Evolutionary conservation across 2,329 filamentous ascomycete species (phyloP), one percentile per base, ranked within the genome.

Genomic region (Akanthomyces dipterigenus): DNA sequence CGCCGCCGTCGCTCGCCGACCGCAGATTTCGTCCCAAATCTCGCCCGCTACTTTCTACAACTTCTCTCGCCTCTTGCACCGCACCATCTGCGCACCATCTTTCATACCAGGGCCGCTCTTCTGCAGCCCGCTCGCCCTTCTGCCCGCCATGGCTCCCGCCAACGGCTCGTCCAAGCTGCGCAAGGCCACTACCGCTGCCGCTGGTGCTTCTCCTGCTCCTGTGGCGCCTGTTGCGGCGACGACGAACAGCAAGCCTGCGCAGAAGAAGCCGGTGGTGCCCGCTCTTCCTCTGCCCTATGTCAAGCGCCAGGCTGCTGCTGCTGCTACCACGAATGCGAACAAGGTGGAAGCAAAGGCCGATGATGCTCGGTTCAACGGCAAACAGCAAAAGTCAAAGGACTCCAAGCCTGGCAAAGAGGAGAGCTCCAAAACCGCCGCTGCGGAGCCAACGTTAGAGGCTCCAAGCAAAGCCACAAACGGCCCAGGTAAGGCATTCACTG

Each of bases 211-310:
- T 38, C 34, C 61, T 45, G 50, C 51, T 53, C 42, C 22, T 9
- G 48, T 28, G 20, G 31, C 36, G 11, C 46, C 65, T 55, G 67
- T 16, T 57, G 26, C 50, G 28, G 34, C 57, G 36, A 38, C 55
- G 48, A 54, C 22, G 14, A 50, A 36, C 31, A 34, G 31, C 69
- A 71, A 58, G 67, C 65, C 62, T 63, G 68, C 62, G 51, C 57
- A 59, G 50, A 63, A 56, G 57, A 74, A 73, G 64, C 68, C 72
- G 53, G 69, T 77, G 45, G 67, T 73, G 61, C 75, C 75, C 62
- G 75, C 70, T 60, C 71, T 77, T 50, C 75, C 75, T 54, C 65
- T 77, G 63, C 73, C 73, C 20, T 70, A 75, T 63, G 69, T 73
- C 55, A 77, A 75, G 65, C 73, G 74, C 61, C 70, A 75, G 65